These are phyloP conservation scores for Rhinocladiella similis DNA, from an alignment of 2,329 filamentous ascomycete species.

Conservation along the genomic window DNA sequence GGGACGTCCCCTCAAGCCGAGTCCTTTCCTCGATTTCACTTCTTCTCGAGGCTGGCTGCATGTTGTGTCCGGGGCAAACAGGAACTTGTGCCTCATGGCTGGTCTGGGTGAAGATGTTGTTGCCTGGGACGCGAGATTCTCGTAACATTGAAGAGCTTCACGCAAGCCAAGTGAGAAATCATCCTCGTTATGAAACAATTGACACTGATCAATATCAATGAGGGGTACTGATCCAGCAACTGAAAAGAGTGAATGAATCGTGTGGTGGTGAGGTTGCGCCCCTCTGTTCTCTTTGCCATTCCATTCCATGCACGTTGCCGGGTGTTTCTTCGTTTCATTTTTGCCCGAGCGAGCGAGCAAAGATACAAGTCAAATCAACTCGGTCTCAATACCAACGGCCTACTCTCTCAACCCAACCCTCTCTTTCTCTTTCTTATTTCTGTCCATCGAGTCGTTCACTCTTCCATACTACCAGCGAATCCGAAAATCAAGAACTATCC, in stretches of 20 bases:
- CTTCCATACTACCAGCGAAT: neutral
- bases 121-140: neutral
- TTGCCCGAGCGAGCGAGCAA: neutral
- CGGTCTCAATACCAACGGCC: neutral
- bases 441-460: neutral
- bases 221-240: too few species aligned
- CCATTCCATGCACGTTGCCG: constrained; percentile 22
- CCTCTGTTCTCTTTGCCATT: neutral
- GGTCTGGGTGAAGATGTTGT: neutral
- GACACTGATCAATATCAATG: neutral
- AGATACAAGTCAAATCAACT: neutral
- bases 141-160: too few species aligned
- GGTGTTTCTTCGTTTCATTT: neutral
- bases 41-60: neutral
- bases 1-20: neutral
- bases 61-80: neutral
- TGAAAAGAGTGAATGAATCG: neutral
- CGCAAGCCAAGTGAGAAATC: too few species aligned
- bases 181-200: neutral
- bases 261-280: neutral
- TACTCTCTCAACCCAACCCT: neutral
- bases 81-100: neutral
- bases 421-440: neutral
- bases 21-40: neutral
- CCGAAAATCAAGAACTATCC: too few species aligned